Evolutionary conservation across 1,284 basidiomycete genomes (phyloP).

Genomic region (Porodaedalea pini): DNA sequence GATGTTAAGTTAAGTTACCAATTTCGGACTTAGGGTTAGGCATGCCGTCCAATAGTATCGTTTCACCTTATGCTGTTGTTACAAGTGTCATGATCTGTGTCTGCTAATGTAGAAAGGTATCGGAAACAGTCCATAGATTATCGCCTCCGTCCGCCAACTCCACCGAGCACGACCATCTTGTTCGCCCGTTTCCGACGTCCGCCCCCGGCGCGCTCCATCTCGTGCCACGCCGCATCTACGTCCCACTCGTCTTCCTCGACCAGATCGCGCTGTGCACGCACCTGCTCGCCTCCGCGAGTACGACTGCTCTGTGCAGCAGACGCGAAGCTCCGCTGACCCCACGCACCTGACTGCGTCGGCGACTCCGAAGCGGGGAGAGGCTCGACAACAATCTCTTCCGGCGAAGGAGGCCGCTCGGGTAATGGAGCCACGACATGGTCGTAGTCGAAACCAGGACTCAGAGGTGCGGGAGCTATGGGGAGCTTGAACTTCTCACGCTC

Average conservation of each 20-base stretch:
- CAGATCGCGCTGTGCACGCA: conserved; percentile 24
- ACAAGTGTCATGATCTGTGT: too few species aligned
- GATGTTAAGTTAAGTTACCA: too few species aligned
- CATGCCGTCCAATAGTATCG: too few species aligned
- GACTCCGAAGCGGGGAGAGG: conserved; percentile 26
- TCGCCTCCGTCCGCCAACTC: conserved; percentile 40
- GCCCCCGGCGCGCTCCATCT: conserved; percentile 50
- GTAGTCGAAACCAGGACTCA: conserved; percentile 27
- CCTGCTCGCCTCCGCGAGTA: conserved; percentile 25
- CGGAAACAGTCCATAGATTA: conserved; percentile 17
- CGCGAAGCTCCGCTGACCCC: conserved; percentile 77
- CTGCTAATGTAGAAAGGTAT: too few species aligned
- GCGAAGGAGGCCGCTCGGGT: conserved; percentile 12
- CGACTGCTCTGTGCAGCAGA: conserved; percentile 56
- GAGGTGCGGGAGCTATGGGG: conserved; percentile 22
- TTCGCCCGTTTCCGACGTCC: conserved; percentile 59
- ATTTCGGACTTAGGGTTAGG: too few species aligned
- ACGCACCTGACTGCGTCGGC: conserved; percentile 47
- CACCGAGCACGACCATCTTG: conserved; percentile 66
- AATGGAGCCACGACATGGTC: conserved; percentile 26
- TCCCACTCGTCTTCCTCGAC: conserved; percentile 66
- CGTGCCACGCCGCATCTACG: conserved; percentile 77
- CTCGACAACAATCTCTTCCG: conserved; percentile 25
- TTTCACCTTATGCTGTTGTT: too few species aligned
- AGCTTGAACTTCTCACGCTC: conserved; percentile 47